These are phyloP conservation scores for Lagerstroemia speciosa DNA, from an alignment of 345 rosid species.

Conservation along the genomic window DNA sequence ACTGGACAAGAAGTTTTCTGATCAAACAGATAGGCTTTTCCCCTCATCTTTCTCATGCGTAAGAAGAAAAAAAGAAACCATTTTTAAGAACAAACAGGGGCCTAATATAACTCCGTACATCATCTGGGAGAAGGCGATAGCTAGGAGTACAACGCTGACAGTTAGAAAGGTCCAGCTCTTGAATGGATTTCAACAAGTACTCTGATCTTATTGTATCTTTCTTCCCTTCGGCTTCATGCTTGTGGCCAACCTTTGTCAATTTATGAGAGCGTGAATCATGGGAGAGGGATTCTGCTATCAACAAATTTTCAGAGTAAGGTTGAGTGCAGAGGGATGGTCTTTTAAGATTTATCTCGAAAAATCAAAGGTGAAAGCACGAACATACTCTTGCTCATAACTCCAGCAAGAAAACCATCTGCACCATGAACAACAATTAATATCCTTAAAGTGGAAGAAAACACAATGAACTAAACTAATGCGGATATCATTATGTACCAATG, in stretches of 20 bases:
- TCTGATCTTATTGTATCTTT: slow-evolving; percentile 75
- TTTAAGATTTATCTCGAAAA: slow-evolving; percentile 3
- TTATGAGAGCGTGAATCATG: slow-evolving; percentile 48
- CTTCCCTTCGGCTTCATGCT: slow-evolving; percentile 49
- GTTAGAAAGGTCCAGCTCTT: slow-evolving; percentile 92
- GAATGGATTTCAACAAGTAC: slow-evolving; percentile 79
- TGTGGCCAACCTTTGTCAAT: slow-evolving; percentile 53
- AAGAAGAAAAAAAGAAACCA: neutral
- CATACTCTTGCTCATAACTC: slow-evolving; percentile 93
- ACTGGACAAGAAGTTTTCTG: neutral
- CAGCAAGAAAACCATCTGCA: slow-evolving; percentile 93
- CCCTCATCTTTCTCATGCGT: neutral
- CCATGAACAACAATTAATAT: slow-evolving; percentile 22
- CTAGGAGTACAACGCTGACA: slow-evolving; percentile 89
- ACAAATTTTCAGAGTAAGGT: slow-evolving; percentile 3
- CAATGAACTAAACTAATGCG: slow-evolving; percentile 10
- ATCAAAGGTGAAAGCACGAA: slow-evolving; percentile 7
- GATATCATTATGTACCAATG: slow-evolving; percentile 45
- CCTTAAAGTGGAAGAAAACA: slow-evolving; percentile 9
- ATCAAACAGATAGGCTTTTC: neutral
- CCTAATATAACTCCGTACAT: slow-evolving; percentile 37
- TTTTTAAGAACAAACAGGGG: neutral
- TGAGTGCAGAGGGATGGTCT: neutral
- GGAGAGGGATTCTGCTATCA: slow-evolving; percentile 54
- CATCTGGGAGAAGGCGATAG: slow-evolving; percentile 85